phyloP scores from a whole-genome alignment of 192 early-diverging fungal genomes.

The Kickxella alabastrina region DNA sequence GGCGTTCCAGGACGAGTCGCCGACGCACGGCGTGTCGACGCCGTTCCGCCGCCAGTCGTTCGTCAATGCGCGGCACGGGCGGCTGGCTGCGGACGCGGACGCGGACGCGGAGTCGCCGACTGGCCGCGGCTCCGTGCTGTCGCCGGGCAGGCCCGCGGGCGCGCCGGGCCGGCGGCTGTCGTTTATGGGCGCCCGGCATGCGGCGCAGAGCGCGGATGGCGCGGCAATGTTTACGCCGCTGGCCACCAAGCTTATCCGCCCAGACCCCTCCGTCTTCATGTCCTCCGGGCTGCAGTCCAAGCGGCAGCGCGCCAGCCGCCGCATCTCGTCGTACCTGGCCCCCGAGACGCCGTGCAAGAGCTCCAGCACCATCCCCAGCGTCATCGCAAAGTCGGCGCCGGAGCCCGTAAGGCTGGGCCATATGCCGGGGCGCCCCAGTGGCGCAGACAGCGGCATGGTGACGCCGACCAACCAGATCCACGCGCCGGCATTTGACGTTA shows the following conservation, averaged over 20 bases:
- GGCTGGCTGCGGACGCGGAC: too few relatives aligned
- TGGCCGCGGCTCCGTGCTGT: too few relatives aligned
- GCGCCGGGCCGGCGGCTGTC: too few relatives aligned
- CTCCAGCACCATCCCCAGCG: not conserved
- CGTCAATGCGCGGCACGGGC: too few relatives aligned
- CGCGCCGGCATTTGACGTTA: too few relatives aligned
- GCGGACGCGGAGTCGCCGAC: too few relatives aligned
- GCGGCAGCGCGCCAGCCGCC: slow-evolving; percentile 39
- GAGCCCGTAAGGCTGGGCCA: not conserved
- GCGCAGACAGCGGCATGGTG: not conserved
- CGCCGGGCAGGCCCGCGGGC: too few relatives aligned
- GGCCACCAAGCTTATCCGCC: slow-evolving; percentile 51
- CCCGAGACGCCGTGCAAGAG: slow-evolving; percentile 51
- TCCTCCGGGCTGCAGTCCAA: slow-evolving; percentile 51
- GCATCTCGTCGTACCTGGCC: slow-evolving; percentile 17
- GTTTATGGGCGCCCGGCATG: too few relatives aligned
- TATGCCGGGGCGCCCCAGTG: slow-evolving; percentile 3
- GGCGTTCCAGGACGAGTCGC: too few relatives aligned
- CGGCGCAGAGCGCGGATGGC: not conserved
- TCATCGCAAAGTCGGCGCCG: not conserved
- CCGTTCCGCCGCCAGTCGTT: too few relatives aligned
- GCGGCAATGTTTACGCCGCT: slow-evolving; percentile 49
- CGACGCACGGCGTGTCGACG: too few relatives aligned
- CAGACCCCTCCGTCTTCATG: slow-evolving; percentile 46
- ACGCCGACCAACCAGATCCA: slow-evolving; percentile 8